phyloP scores from a whole-genome alignment of 2,329 filamentous ascomycete species.

The Penicillium sp. region DNA sequence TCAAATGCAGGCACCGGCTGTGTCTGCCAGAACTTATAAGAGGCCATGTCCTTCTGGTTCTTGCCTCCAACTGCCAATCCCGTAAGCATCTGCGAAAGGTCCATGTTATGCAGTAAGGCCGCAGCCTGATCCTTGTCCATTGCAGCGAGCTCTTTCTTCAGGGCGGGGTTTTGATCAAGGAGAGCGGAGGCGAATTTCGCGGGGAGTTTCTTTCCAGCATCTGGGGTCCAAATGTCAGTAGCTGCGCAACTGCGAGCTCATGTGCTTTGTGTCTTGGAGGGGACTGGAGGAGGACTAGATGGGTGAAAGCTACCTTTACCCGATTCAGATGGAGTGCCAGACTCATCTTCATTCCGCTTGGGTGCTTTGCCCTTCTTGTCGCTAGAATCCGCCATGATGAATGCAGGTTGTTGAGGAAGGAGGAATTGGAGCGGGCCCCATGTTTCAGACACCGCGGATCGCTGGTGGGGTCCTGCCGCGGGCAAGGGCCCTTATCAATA shows the following conservation, averaged over 20 bases:
- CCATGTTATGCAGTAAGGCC: conserved; percentile 50
- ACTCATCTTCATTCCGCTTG: conserved; percentile 18
- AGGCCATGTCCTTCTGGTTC: conserved; percentile 93
- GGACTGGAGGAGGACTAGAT: not conserved
- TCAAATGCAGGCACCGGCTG: conserved; percentile 86
- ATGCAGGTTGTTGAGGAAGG: conserved; percentile 13
- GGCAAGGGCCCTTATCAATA: conserved; percentile 1
- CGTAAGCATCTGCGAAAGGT: conserved; percentile 48
- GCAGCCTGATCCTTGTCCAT: conserved; percentile 59
- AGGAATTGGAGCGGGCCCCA: conserved; percentile 30
- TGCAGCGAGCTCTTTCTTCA: conserved; percentile 69
- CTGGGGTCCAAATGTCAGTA: conserved; percentile 11
- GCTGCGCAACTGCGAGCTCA: not conserved
- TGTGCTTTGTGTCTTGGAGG: not conserved
- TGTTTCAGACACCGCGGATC: conserved; percentile 24
- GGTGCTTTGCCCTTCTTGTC: conserved; percentile 36
- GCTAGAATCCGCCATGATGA: conserved; percentile 33
- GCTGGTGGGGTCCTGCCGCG: conserved; percentile 13
- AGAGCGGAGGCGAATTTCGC: conserved; percentile 40
- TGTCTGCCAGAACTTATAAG: conserved; percentile 98
- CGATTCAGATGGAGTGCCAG: not conserved
- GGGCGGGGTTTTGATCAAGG: conserved; percentile 54
- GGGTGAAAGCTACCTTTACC: conserved; percentile 6
- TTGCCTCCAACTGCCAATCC: conserved; percentile 68
- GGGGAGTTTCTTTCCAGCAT: conserved; percentile 31